A percentile compares a stretch with the other conserved stretches of the same genome.
These are phyloP conservation scores for Discostella stelligeroides DNA, from an alignment of 108 stramenopile species.

Conservation along the genomic window DNA sequence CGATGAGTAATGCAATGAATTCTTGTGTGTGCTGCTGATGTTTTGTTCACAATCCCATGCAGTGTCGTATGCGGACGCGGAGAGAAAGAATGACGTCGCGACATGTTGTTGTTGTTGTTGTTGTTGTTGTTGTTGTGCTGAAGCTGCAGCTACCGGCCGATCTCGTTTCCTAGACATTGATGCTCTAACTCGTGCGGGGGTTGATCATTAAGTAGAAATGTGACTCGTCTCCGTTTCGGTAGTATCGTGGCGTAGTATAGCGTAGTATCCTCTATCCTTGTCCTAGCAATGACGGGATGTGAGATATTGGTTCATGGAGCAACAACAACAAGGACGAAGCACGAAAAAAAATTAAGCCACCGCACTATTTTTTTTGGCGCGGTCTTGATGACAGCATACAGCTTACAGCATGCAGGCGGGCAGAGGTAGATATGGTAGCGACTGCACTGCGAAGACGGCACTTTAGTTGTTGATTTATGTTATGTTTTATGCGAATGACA, in stretches of 20 bases:
- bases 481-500: too few species aligned
- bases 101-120: too few species aligned
- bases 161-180: neutral
- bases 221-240: neutral
- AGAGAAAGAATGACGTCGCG: neutral
- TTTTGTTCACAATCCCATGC: neutral
- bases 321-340: too few species aligned
- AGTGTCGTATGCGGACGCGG: neutral
- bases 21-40: neutral
- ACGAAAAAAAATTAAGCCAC: too few species aligned
- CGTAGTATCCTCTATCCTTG: neutral
- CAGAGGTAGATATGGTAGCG: too few species aligned
- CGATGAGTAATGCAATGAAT: neutral
- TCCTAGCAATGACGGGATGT: too few species aligned
- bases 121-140: neutral
- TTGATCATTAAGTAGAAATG: conserved; percentile 1
- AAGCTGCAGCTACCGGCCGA: neutral
- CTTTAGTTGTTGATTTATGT: too few species aligned
- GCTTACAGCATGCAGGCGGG: too few species aligned
- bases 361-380: too few species aligned
- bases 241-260: conserved; percentile 1
- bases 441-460: too few species aligned
- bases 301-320: too few species aligned
- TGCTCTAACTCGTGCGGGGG: neutral
- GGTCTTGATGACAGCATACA: too few species aligned